A percentile compares a stretch with the other conserved stretches of the same genome.
Evolutionary conservation across 129 eudicot species (phyloP).

Genomic region (Oenanthe sinensis): DNA sequence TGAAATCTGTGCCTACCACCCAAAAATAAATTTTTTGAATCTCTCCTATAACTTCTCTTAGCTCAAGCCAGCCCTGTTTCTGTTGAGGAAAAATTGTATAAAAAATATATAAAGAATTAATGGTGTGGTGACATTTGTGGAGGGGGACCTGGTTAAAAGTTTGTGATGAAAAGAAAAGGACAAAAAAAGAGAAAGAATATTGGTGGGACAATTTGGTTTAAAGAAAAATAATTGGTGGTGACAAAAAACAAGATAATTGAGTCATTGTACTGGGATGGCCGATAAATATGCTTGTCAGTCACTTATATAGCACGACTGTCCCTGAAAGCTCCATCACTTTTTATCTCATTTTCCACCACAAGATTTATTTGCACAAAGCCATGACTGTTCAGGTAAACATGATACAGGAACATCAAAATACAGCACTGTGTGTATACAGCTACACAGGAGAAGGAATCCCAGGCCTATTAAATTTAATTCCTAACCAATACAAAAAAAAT

Average conservation of each 20-base stretch:
- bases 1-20: not conserved
- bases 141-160: not conserved
- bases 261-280: conserved; percentile 39
- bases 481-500: too few relatives aligned
- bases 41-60: not conserved
- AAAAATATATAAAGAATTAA: too few relatives aligned
- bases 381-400: conserved; percentile 9
- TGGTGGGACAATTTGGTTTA: conserved; percentile 28
- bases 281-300: conserved; percentile 42
- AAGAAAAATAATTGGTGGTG: conserved; percentile 7
- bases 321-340: conserved; percentile 39
- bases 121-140: not conserved
- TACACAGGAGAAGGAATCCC: not conserved
- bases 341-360: conserved; percentile 37
- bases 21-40: too few relatives aligned
- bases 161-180: not conserved
- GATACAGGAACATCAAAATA: not conserved
- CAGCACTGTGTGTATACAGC: not conserved
- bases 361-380: conserved; percentile 15
- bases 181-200: not conserved
- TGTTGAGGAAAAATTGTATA: too few relatives aligned
- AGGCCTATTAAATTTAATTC: not conserved
- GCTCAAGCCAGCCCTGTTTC: not conserved
- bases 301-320: conserved; percentile 35
- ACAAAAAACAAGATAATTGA: conserved; percentile 22